phyloP scores from a whole-genome alignment of 768 basidiomycete genomes.

The Podaxis pistillaris region DNA sequence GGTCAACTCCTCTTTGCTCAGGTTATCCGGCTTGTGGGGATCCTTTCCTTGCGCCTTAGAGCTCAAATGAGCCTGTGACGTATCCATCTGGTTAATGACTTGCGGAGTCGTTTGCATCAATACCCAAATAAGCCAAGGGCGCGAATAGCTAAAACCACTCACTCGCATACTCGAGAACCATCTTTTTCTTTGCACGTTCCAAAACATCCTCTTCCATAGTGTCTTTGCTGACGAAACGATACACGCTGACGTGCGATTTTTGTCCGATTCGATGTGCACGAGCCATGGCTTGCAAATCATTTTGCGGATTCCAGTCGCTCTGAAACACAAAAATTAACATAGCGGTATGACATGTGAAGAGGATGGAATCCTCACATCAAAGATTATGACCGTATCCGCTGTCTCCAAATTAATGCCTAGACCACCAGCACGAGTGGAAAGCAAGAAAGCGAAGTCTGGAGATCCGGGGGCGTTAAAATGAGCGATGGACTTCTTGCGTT shows the following conservation, averaged over 20 bases:
- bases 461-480: slow-evolving; percentile 95
- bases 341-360: slow-evolving; percentile 8
- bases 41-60: slow-evolving; percentile 73
- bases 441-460: slow-evolving; percentile 93
- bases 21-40: slow-evolving; percentile 70
- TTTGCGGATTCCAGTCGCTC: slow-evolving; percentile 99
- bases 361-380: slow-evolving; percentile 67
- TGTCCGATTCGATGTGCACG: slow-evolving; percentile 99
- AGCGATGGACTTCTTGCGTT: slow-evolving; percentile 92
- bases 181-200: slow-evolving; percentile 98
- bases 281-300: slow-evolving; percentile 99
- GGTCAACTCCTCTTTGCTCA: slow-evolving; percentile 94
- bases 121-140: slow-evolving; percentile 1
- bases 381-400: slow-evolving; percentile 98
- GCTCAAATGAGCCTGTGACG: slow-evolving; percentile 93
- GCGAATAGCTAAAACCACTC: slow-evolving; percentile 35
- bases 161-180: slow-evolving; percentile 99
- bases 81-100: slow-evolving; percentile 99
- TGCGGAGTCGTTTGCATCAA: slow-evolving; percentile 14
- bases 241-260: slow-evolving; percentile 97
- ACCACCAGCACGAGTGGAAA: slow-evolving; percentile 96
- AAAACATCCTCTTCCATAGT: slow-evolving; percentile 99
- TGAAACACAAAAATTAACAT: slow-evolving; percentile 29
- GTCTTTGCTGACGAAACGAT: slow-evolving; percentile 97
- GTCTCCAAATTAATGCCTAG: slow-evolving; percentile 99